Base-by-base conservation (phyloP, 2,329 filamentous ascomycete species). In the Penicillium vulpinum region DNA sequence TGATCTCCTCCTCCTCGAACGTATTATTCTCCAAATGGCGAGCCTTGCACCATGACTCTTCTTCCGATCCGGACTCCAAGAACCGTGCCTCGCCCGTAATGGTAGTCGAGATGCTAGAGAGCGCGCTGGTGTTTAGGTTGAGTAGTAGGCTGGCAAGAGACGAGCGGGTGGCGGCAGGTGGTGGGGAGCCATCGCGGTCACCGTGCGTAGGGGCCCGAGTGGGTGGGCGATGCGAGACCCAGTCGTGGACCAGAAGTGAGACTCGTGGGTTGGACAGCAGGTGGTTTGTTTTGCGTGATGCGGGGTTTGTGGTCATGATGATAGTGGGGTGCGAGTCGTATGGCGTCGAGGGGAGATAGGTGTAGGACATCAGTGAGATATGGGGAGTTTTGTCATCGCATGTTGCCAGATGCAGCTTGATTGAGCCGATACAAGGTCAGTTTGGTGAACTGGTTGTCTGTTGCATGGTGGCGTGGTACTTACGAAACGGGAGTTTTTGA, bases 361-460 rank as follows among this genome's bases (percentile, higher is more conserved):
- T 97, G 80, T 97, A 97, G 81, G 96, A 97, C 94, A 99, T 99
- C 63, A 99, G 86, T 36, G 92, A 95, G 64, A 97, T 91, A 74
- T 97, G 91, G 10, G 94, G 94, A 62, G 87, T 81, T 69, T 94
- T 89, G 65, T 89, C 83, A 66, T 86, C 86, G 75, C 90, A 95
- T 55, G 94, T 99, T 67, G 94, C 92, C 51, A 99, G 88, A 76
- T 99, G 94, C 65, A 99, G 91, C 92, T 96, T 69, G 40, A 45
- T 44, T 31, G 21, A 13, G 29, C 29, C 35, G 56, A 45, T 38
- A 31, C 15, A 33, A 29, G 18, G 28, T 51, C 33, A 54, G 48
- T 33, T 39, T 26, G 38, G 16, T 16, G 21, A 28, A 5, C 22
- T 44, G 16, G 21, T 38, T 21, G 46, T 44, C 31, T 46, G 33